Percentiles rank a stretch among this genome's conserved stretches.
Conservation (phyloP, 805 yeast genomes). For the Sugiyamaella mastotermitis region DNA sequence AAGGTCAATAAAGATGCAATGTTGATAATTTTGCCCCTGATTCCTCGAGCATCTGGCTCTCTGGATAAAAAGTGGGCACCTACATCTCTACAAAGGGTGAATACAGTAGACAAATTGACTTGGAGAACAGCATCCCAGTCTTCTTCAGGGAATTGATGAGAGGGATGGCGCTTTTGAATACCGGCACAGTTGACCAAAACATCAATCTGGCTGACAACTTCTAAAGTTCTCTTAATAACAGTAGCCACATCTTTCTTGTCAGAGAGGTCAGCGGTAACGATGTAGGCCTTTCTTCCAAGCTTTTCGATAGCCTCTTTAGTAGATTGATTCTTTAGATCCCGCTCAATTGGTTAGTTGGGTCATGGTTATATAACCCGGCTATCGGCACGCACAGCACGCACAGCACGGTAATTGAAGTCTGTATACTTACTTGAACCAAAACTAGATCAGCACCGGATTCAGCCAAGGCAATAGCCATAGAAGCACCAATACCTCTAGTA, state of each 20-base stretch:
- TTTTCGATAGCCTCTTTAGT: conserved; percentile 27
- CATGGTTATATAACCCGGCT: too few relatives aligned
- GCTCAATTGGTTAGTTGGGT: conserved; percentile 16
- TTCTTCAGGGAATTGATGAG: conserved; percentile 53
- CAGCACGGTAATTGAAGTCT: conserved; percentile 7
- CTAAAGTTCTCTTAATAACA: conserved; percentile 18
- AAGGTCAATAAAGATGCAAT: conserved; percentile 54
- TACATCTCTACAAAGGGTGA: conserved; percentile 39
- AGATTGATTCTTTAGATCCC: conserved; percentile 27
- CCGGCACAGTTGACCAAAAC: conserved; percentile 57
- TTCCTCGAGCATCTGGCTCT: conserved; percentile 49
- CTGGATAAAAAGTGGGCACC: conserved; percentile 28
- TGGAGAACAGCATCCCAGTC: conserved; percentile 54
- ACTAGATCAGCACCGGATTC: conserved; percentile 39
- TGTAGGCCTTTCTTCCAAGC: conserved; percentile 25
- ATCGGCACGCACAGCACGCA: too few relatives aligned
- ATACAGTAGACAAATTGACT: conserved; percentile 53
- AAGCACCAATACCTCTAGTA: conserved; percentile 47
- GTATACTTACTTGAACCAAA: conserved; percentile 13
- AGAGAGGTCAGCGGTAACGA: conserved; percentile 24
- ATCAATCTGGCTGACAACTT: conserved; percentile 46
- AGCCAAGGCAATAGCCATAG: conserved; percentile 43
- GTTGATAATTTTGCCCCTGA: conserved; percentile 42
- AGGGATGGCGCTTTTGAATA: conserved; percentile 55
- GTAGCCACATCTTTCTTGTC: conserved; percentile 29